phyloP scores from a whole-genome alignment of 2,329 filamentous ascomycete species.

The Didymella exigua region DNA sequence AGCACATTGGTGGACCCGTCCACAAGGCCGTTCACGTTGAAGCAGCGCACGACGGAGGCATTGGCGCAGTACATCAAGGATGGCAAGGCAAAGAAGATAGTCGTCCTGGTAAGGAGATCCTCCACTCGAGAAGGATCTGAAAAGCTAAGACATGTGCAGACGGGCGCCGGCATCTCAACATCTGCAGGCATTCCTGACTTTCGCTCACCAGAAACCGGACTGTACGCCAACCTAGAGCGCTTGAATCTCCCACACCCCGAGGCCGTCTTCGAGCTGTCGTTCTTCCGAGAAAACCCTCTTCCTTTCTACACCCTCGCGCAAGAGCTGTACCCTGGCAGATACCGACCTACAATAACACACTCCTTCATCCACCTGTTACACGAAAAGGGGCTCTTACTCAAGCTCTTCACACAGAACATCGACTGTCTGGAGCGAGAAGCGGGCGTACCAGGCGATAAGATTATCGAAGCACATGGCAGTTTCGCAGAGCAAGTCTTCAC shows the following conservation, averaged over 20 bases:
- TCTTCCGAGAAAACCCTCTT: slow-evolving; percentile 80
- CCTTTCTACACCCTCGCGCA: slow-evolving; percentile 93
- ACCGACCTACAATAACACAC: slow-evolving; percentile 86
- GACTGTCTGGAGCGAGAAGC: slow-evolving; percentile 90
- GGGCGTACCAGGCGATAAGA: slow-evolving; percentile 78
- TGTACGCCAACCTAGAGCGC: slow-evolving; percentile 89
- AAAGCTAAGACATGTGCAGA: slow-evolving; percentile 48
- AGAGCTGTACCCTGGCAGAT: slow-evolving; percentile 90
- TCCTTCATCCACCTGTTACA: slow-evolving; percentile 84
- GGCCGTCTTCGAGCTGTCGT: slow-evolving; percentile 91
- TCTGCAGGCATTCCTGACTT: slow-evolving; percentile 85
- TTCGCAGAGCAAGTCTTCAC: slow-evolving; percentile 65
- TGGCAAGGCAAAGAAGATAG: slow-evolving; percentile 70
- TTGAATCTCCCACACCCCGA: slow-evolving; percentile 87
- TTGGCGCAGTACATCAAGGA: slow-evolving; percentile 81
- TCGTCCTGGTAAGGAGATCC: slow-evolving; percentile 69
- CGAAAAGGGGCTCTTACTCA: slow-evolving; percentile 76
- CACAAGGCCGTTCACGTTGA: slow-evolving; percentile 68
- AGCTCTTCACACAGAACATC: slow-evolving; percentile 97
- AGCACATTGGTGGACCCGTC: slow-evolving; percentile 73
- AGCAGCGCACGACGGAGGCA: slow-evolving; percentile 70
- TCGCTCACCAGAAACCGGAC: slow-evolving; percentile 86
- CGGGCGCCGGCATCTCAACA: slow-evolving; percentile 87
- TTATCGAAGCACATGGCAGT: slow-evolving; percentile 93
- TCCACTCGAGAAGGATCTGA: background rate